Percentiles rank a stretch among this genome's conserved stretches.
Conservation (phyloP, 176 grass and related monocot species). For the Hsuehochloa calcarea region DNA sequence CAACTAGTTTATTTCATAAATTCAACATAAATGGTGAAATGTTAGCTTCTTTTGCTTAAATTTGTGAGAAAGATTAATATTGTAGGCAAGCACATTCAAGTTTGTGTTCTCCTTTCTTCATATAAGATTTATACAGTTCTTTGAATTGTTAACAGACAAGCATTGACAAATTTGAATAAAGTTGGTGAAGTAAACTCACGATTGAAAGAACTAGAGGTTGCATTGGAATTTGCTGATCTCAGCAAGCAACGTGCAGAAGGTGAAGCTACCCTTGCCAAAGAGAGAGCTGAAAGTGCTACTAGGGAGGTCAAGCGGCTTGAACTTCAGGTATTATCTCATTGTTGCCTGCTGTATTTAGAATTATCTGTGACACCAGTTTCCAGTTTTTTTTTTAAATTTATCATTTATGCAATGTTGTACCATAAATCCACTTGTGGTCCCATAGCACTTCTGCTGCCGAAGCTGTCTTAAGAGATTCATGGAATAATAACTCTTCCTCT, state of each 20-base stretch:
- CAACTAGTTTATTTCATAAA: background rate
- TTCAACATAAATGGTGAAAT: background rate
- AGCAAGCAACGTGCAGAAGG: constrained; percentile 80
- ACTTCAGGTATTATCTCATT: constrained; percentile 59
- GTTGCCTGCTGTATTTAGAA: constrained; percentile 6
- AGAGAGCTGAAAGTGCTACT: constrained; percentile 58
- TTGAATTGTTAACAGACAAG: constrained; percentile 67
- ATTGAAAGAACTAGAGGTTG: constrained; percentile 79
- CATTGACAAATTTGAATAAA: constrained; percentile 71
- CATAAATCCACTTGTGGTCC: background rate
- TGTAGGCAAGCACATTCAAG: background rate
- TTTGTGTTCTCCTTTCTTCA: background rate
- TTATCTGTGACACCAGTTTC: background rate
- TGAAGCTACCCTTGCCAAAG: constrained; percentile 72
- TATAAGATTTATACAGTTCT: constrained; percentile 16
- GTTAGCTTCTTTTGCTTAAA: background rate
- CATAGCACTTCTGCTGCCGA: background rate
- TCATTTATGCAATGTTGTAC: background rate
- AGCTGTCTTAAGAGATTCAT: background rate
- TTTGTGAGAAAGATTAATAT: background rate
- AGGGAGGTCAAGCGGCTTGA: constrained; percentile 75
- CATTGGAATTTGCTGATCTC: constrained; percentile 63
- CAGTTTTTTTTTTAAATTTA: background rate
- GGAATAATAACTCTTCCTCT: background rate
- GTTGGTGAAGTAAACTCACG: constrained; percentile 71